Evolutionary conservation across 2,329 filamentous ascomycete species (phyloP).

Genomic region (Aspergillus udagawae): DNA sequence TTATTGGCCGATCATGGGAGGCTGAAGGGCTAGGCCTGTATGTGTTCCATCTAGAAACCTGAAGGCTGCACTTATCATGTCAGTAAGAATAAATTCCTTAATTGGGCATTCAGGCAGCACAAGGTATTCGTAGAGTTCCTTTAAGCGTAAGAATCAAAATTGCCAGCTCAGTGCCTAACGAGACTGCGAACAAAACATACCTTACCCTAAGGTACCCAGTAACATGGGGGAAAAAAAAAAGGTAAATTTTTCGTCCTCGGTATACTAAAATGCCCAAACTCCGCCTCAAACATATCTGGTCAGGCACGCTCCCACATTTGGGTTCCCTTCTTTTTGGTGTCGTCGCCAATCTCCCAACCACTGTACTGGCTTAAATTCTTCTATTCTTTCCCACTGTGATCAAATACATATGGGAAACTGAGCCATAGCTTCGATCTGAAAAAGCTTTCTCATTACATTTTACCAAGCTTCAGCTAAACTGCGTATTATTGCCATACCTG

Average conservation of each 20-base stretch:
- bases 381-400: neutral
- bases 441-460: neutral
- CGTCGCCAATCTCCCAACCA: neutral
- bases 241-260: neutral
- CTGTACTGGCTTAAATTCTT: neutral
- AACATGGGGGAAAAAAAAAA: neutral
- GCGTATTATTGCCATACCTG: neutral
- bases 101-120: slow-evolving; percentile 24
- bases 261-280: slow-evolving; percentile 14
- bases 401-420: neutral
- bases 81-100: slow-evolving; percentile 1
- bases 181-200: neutral
- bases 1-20: no score
- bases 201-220: neutral
- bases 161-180: slow-evolving; percentile 3
- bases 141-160: neutral
- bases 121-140: neutral
- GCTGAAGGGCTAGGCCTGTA: no score
- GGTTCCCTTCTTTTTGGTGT: slow-evolving; percentile 1
- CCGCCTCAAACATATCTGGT: slow-evolving; percentile 8
- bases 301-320: slow-evolving; percentile 7
- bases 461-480: neutral
- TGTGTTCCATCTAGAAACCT: neutral
- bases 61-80: neutral
- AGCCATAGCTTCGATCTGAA: neutral